Conservation (phyloP, 352 stramenopile genomes). For the Phytophthora crassamura region DNA sequence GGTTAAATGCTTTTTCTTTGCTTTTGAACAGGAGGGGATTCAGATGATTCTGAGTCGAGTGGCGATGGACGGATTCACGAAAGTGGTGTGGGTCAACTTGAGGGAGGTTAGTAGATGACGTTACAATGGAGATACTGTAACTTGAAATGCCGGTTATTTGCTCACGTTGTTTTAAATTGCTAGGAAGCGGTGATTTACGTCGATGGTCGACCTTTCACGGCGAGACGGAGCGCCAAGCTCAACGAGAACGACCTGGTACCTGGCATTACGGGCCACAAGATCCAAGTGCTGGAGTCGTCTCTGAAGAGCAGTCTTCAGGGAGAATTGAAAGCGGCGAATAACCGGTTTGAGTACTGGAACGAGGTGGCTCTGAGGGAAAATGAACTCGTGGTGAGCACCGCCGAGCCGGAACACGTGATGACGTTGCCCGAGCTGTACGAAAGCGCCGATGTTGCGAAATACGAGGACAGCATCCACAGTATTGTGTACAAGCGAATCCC, state of each 20-base stretch:
- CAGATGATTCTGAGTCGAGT: conserved; percentile 73
- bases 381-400: conserved; percentile 50
- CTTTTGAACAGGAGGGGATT: conserved; percentile 64
- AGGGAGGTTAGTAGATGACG: conserved; percentile 51
- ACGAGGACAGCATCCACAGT: conserved; percentile 47
- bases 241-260: conserved; percentile 88
- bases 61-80: conserved; percentile 72
- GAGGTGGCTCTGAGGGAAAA: conserved; percentile 73
- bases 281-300: conserved; percentile 81
- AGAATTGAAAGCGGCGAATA: conserved; percentile 51
- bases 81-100: conserved; percentile 87
- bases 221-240: conserved; percentile 70
- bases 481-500: conserved; percentile 76
- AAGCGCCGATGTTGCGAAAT: conserved; percentile 41
- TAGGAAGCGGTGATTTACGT: conserved; percentile 88
- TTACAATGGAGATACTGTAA: background rate
- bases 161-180: background rate
- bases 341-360: conserved; percentile 84
- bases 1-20: conserved; percentile 2
- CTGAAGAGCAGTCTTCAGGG: conserved; percentile 85
- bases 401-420: conserved; percentile 54
- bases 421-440: conserved; percentile 79
- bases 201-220: conserved; percentile 74
- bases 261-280: conserved; percentile 82
- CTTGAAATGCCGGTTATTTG: background rate